Evolutionary conservation across 2,329 filamentous ascomycete species (phyloP), one percentile per base, ranked within the genome.

Genomic region (Ophiostoma angusticollis): DNA sequence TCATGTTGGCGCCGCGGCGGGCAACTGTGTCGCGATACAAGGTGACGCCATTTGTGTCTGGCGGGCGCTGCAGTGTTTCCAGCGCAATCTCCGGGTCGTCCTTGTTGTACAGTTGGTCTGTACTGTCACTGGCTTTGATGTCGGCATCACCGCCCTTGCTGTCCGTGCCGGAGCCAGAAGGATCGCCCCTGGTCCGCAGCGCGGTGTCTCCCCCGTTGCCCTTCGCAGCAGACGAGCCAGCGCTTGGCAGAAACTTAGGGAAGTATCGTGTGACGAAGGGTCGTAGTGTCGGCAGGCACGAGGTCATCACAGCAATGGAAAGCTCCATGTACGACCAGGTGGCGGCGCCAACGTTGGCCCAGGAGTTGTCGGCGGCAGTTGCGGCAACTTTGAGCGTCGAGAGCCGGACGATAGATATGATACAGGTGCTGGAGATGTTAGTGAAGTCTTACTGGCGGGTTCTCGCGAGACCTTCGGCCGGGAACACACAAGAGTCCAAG

Each of bases 311-410:
- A 6, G 51, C 52, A 8, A 51, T 51, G 14, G 46, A 47, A 33
- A 55, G 42, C 40, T 56, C 54, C 8, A 55, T 46, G 28, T 51
- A 49, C 3, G 54, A 55, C 54, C 52, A 56, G n/a, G 51, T 45
- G 5, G 54, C 53, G 1, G 54, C 52, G 27, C 47, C 43, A 12
- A 49, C 50, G 33, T 53, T 54, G 27, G 52, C 51, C 52, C 52
- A 54, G 25, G 47, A 50, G 2, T 49, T 43, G 29, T 51, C 42
- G 4, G 46, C 35, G 1, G 45, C 35, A 17, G 24, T 39, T 7
- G 43, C 49, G n/a, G 52, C 52, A 11, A 39, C 36, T 11, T 44
- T 43, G n/a, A 54, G 50, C 4, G 51, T 52, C 6, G 46, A 46
- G 24, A 54, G 49, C 17, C 52, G 50, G 24, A 53, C 44, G 32